phyloP scores from a whole-genome alignment of 441 rosid species.

The Bruguiera hainesii region DNA sequence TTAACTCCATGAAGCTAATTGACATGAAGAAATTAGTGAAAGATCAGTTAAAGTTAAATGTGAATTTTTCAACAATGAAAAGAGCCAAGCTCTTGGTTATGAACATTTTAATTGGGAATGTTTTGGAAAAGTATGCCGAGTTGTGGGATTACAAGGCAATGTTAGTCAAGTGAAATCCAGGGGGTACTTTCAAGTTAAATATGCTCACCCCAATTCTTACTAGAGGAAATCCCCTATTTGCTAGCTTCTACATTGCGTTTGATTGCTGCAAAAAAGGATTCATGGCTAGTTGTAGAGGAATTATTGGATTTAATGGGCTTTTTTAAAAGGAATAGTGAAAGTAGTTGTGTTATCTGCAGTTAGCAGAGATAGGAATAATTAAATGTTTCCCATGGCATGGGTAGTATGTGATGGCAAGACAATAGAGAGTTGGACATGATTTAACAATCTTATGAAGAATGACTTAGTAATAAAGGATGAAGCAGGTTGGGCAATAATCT shows the following conservation, averaged over 20 bases:
- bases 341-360: background rate
- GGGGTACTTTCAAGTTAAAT: background rate
- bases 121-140: background rate
- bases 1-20: no score
- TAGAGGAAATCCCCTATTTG: background rate
- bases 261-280: background rate
- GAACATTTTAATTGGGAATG: background rate
- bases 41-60: background rate
- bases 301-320: background rate
- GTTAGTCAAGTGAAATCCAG: background rate
- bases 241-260: background rate
- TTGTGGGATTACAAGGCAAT: background rate
- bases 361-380: background rate
- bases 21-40: background rate
- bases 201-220: background rate
- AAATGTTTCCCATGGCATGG: background rate
- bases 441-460: background rate
- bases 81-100: background rate
- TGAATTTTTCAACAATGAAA: background rate
- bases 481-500: background rate
- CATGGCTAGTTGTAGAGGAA: background rate
- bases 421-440: background rate
- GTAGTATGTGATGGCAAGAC: background rate
- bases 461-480: background rate
- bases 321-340: background rate